These are phyloP conservation scores for Xylariaceae sp. DNA, from an alignment of 2,329 filamentous ascomycete genomes.

Conservation along the genomic window DNA sequence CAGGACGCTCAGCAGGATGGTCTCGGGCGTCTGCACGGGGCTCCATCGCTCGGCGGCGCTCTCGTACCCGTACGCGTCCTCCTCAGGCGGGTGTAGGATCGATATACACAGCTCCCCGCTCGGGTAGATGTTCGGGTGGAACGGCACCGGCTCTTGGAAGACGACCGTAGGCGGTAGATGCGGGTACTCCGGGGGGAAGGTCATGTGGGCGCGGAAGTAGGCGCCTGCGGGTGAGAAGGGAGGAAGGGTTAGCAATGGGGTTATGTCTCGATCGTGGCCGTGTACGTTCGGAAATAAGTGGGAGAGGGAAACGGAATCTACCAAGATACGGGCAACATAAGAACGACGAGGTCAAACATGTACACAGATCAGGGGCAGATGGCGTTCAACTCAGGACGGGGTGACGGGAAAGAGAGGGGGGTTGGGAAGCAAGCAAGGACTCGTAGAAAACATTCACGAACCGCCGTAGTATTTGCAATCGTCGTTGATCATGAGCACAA, in stretches of 20 bases:
- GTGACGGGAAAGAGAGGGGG: neutral
- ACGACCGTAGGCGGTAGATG: constrained; percentile 85
- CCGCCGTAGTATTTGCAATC: constrained; percentile 93
- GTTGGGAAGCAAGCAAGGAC: neutral
- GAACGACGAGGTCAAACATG: too few species aligned
- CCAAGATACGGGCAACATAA: too few species aligned
- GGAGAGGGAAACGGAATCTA: too few species aligned
- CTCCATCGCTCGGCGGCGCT: constrained; percentile 87
- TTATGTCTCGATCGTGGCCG: too few species aligned
- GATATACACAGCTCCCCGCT: constrained; percentile 92
- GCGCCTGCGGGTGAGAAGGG: constrained; percentile 65
- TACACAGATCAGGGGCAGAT: too few species aligned
- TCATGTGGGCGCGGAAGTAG: constrained; percentile 84
- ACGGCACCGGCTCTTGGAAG: constrained; percentile 80
- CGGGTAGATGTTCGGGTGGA: constrained; percentile 93
- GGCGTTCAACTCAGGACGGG: neutral
- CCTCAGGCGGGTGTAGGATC: constrained; percentile 92
- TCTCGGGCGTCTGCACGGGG: constrained; percentile 93
- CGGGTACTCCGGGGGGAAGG: constrained; percentile 85
- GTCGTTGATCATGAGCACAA: constrained; percentile 97
- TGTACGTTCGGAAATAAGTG: too few species aligned
- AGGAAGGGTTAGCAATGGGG: neutral
- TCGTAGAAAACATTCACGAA: constrained; percentile 48
- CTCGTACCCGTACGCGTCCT: constrained; percentile 95
- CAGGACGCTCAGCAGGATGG: constrained; percentile 89